Base-by-base conservation (phyloP, 176 grass and related monocot genomes). In the Triticum dicoccoides region DNA sequence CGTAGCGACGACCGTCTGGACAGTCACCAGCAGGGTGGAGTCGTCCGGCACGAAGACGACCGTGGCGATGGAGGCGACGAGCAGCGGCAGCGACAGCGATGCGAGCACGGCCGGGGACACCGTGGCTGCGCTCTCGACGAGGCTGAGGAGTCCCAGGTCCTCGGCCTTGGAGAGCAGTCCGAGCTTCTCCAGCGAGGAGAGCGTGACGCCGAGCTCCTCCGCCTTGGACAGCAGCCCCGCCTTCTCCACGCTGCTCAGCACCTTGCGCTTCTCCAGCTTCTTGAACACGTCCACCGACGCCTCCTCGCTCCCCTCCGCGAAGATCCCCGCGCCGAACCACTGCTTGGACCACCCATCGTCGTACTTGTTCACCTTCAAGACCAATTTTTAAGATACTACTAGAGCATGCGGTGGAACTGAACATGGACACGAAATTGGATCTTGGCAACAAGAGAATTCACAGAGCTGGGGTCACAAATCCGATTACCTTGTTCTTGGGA, bases 101-200 rank as follows among this genome's bases (percentile, higher is more conserved):
- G 97, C 97, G 76, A 98, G 92, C 51, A 21, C 94, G 54, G 92
- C 85, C 13, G 97, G 97, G 18, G 93, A 94, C 15, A 78, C 86
- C 2, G 79, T 84, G 9, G 94, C 91, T 17, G 89, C 69, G 59
- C 67, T 71, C 87, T 98, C 97, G n/a, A 96, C 87, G 87, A 98
- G 86, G 89, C 97, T 98, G 86, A 98, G 94, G 38, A 96, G 93
- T 45, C 96, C 93, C 75, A 98, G 88, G 81, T 98, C 94, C 92
- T 92, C 92, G 21, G 94, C 94, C 91, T 98, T 92, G 68, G 94
- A 96, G 65, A 98, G 91, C 20, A 92, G 82, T 24, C 92, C 97
- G 8, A 94, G 85, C 56, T 63, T 54, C 88, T 98, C 92, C 14
- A 98, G 91, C 32, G 93, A 94, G 86, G 93, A 96, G 79, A 98